Conservation (phyloP, 306 rosid species). For the Citrullus amarus region DNA sequence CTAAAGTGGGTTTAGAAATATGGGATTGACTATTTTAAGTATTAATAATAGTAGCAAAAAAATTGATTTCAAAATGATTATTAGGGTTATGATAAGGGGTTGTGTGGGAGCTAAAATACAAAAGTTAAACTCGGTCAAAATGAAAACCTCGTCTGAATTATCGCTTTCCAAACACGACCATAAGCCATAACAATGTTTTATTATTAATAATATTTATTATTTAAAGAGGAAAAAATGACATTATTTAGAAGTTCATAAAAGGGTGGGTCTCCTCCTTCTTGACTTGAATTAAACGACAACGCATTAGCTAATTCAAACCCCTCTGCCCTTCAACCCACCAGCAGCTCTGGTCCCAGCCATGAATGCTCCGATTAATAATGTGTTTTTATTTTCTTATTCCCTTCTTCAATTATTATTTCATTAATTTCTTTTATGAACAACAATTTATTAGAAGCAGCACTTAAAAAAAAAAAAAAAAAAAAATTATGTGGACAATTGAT, state of each 20-base stretch:
- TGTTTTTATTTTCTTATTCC: background rate
- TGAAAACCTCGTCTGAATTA: background rate
- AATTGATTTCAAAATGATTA: background rate
- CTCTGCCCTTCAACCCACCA: constrained; percentile 9
- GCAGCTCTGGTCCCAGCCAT: constrained; percentile 10
- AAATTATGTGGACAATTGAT: background rate
- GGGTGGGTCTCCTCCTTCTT: constrained; percentile 3
- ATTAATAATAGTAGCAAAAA: background rate
- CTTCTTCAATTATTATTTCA: background rate
- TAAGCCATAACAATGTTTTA: background rate
- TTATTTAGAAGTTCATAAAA: background rate
- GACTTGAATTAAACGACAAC: constrained; percentile 5
- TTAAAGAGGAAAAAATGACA: background rate
- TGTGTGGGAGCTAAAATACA: background rate
- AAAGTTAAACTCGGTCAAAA: background rate
- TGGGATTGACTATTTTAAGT: background rate
- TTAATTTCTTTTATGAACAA: background rate
- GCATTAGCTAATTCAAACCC: background rate
- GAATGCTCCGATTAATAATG: constrained; percentile 1
- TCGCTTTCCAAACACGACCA: background rate
- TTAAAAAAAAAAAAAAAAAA: background rate
- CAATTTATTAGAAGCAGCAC: background rate
- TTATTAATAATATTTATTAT: background rate
- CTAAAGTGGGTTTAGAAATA: background rate
- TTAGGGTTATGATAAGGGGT: background rate